phyloP scores from a whole-genome alignment of 768 basidiomycete species.

The Auriscalpium orientale region DNA sequence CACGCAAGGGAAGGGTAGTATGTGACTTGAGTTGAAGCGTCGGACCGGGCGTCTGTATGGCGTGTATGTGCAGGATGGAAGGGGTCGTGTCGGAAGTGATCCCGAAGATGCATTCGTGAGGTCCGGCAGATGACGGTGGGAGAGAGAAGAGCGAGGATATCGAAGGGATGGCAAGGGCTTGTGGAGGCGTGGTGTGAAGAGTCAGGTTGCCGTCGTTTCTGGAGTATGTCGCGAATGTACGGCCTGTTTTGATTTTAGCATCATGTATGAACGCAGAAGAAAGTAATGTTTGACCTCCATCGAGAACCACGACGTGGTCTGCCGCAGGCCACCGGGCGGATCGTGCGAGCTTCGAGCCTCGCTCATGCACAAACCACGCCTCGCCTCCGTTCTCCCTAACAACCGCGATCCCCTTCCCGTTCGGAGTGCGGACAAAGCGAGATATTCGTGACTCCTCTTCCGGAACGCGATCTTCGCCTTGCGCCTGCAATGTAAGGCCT shows the following conservation, averaged over 20 bases:
- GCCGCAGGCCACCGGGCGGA: constrained; percentile 46
- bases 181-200: constrained; percentile 42
- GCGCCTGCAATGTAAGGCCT: constrained; percentile 32
- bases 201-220: constrained; percentile 38
- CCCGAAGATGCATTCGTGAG: constrained; percentile 55
- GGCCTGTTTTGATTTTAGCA: constrained; percentile 31
- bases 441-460: constrained; percentile 29
- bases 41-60: constrained; percentile 27
- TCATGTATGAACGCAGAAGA: not conserved
- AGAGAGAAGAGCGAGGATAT: constrained; percentile 60
- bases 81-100: constrained; percentile 48
- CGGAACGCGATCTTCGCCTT: constrained; percentile 2
- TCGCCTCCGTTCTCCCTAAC: constrained; percentile 57
- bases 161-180: constrained; percentile 37
- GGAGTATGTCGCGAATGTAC: constrained; percentile 53
- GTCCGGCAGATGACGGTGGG: constrained; percentile 29
- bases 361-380: constrained; percentile 47
- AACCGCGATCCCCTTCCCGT: constrained; percentile 68
- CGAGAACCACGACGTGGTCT: constrained; percentile 65
- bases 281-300: constrained; percentile 37
- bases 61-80: constrained; percentile 47
- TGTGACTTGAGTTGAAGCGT: constrained; percentile 41
- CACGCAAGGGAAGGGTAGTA: constrained; percentile 43
- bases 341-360: constrained; percentile 40
- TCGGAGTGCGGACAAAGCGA: constrained; percentile 69